Conservation (phyloP, 345 rosid genomes). For the Pelargonium nanum region DNA sequence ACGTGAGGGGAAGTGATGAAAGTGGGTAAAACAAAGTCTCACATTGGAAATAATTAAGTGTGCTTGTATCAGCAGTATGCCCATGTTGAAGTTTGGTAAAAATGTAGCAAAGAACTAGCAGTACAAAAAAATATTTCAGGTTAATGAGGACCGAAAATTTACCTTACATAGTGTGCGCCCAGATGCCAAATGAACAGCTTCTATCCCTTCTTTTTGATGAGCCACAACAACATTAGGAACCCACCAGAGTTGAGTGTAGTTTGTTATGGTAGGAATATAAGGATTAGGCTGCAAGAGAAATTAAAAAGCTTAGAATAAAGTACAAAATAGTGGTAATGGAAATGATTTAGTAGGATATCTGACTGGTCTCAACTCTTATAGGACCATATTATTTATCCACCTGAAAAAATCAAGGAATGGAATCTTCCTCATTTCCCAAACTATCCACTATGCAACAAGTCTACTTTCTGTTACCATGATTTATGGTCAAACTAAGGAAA, state of each 20-base stretch:
- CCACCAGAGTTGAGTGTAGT: constrained; percentile 95
- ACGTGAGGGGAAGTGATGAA: too few species aligned
- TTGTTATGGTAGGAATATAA: constrained; percentile 86
- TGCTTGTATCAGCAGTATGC: background rate
- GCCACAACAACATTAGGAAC: constrained; percentile 97
- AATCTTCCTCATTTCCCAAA: background rate
- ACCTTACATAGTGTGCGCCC: constrained; percentile 94
- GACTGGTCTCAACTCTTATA: background rate
- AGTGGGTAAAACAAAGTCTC: too few species aligned
- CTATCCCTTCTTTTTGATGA: constrained; percentile 96
- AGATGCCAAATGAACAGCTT: constrained; percentile 87
- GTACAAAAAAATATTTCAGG: background rate
- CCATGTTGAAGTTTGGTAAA: too few species aligned
- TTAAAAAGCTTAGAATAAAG: too few species aligned
- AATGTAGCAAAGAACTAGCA: background rate
- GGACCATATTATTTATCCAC: background rate
- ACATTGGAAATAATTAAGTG: too few species aligned
- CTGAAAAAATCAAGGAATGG: background rate
- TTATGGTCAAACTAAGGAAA: too few species aligned
- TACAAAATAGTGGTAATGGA: background rate
- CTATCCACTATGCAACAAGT: background rate
- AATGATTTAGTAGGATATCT: background rate
- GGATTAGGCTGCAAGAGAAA: constrained; percentile 48
- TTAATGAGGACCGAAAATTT: constrained; percentile 12
- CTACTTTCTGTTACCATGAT: background rate